Percentiles rank a stretch among this genome's conserved stretches.
These are phyloP conservation scores for Scheffersomyces lignosus DNA, from an alignment of 805 yeast species.

Conservation along the genomic window DNA sequence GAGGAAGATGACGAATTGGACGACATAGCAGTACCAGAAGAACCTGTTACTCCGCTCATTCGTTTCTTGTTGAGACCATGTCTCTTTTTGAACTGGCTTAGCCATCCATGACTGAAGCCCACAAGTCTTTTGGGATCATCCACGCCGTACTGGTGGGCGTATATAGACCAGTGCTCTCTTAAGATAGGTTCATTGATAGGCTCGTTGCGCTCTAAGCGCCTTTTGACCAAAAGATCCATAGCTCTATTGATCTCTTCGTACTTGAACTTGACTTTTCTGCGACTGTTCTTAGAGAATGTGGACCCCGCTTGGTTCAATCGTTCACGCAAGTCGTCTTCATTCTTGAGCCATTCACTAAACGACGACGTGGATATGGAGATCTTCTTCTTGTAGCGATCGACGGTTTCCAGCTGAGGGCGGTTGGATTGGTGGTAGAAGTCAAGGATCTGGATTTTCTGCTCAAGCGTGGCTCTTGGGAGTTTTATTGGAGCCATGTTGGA, in stretches of 20 bases:
- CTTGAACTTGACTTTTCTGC: conserved; percentile 51
- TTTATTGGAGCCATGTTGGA: conserved; percentile 12
- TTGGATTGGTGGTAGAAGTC: conserved; percentile 49
- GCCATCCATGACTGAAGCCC: conserved; percentile 63
- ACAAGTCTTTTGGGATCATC: conserved; percentile 58
- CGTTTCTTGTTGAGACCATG: conserved; percentile 46
- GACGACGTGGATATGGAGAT: conserved; percentile 60
- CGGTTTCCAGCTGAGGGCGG: conserved; percentile 59
- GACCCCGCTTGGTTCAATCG: conserved; percentile 37
- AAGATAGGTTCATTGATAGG: conserved; percentile 56
- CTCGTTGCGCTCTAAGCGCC: conserved; percentile 41
- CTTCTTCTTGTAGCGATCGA: conserved; percentile 49
- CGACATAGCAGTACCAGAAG: not conserved
- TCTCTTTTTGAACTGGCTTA: conserved; percentile 58
- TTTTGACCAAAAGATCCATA: conserved; percentile 55
- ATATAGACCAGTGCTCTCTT: conserved; percentile 56
- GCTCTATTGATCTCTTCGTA: conserved; percentile 59
- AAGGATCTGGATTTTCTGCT: conserved; percentile 56
- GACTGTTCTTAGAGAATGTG: conserved; percentile 31
- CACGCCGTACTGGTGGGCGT: conserved; percentile 57
- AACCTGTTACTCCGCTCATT: conserved; percentile 17
- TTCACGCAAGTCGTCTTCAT: conserved; percentile 50
- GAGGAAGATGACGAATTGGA: not conserved
- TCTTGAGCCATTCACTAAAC: conserved; percentile 61
- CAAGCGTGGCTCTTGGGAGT: conserved; percentile 55